Percentiles rank a stretch among this genome's conserved stretches.
phyloP scores from a whole-genome alignment of 1,284 basidiomycete genomes.

The Boletus sp. region DNA sequence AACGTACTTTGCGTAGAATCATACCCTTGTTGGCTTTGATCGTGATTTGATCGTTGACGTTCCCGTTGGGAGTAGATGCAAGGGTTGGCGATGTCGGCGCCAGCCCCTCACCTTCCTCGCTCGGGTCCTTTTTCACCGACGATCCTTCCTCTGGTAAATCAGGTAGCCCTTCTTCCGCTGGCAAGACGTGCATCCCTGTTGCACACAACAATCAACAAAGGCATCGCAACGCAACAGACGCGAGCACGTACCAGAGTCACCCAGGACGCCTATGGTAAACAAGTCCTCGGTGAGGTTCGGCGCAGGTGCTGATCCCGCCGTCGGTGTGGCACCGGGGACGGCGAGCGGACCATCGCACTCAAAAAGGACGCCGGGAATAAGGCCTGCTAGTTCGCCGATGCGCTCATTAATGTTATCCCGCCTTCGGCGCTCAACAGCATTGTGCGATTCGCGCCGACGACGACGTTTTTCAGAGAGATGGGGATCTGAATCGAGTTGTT shows the following conservation, averaged over 20 bases:
- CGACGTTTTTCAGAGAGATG: constrained; percentile 76
- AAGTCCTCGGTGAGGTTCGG: constrained; percentile 19
- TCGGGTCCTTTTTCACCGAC: constrained; percentile 33
- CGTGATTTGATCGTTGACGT: constrained; percentile 28
- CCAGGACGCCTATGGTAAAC: constrained; percentile 20
- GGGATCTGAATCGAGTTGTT: constrained; percentile 22
- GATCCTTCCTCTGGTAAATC: constrained; percentile 31
- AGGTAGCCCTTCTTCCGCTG: constrained; percentile 25
- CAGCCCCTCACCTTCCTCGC: constrained; percentile 26
- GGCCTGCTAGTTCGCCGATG: constrained; percentile 82
- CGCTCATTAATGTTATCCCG: constrained; percentile 94
- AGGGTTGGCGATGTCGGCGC: constrained; percentile 15
- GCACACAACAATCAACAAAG: not conserved
- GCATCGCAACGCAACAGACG: not conserved
- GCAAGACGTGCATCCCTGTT: constrained; percentile 28
- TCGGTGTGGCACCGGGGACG: constrained; percentile 17
- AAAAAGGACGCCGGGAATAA: constrained; percentile 81
- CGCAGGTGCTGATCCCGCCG: constrained; percentile 9
- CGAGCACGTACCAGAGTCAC: constrained; percentile 22
- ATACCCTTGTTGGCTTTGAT: constrained; percentile 89
- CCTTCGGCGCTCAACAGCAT: constrained; percentile 83
- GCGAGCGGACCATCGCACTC: constrained; percentile 45
- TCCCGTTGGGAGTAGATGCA: constrained; percentile 9
- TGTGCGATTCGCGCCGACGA: constrained; percentile 79
- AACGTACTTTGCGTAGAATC: constrained; percentile 64